phyloP scores from a whole-genome alignment of 169 alveolate genomes.

The Cryptosporidium viatorum region DNA sequence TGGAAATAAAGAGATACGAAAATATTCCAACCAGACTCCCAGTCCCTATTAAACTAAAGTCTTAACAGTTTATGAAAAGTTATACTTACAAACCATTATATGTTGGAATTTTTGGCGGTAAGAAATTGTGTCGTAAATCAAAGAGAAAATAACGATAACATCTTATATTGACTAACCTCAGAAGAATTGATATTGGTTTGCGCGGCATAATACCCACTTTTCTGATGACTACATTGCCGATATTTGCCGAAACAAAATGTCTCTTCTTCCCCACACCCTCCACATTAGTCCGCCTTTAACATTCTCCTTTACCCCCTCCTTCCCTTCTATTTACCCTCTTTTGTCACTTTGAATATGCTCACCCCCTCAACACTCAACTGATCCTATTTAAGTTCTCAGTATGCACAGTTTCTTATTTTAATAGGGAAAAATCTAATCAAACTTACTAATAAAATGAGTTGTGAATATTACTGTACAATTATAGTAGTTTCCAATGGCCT shows the following conservation, averaged over 20 bases:
- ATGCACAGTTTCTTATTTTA: neutral
- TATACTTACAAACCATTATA: neutral
- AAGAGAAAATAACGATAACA: no score
- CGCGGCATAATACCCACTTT: neutral
- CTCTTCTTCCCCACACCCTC: neutral
- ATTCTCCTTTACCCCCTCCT: neutral
- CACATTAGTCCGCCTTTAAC: neutral
- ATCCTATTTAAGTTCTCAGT: neutral
- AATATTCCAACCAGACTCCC: no score
- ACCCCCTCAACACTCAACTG: neutral
- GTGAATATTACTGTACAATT: no score
- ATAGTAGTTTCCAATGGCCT: neutral
- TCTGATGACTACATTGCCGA: neutral
- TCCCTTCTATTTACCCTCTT: neutral
- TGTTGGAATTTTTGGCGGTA: no score
- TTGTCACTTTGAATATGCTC: neutral
- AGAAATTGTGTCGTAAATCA: no score
- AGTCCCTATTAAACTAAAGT: no score
- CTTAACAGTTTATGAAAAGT: neutral
- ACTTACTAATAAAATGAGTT: no score
- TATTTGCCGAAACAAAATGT: neutral
- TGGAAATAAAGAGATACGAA: no score
- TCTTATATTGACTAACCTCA: no score
- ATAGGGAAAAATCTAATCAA: neutral
- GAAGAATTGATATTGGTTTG: neutral